Percentiles rank a stretch among this genome's conserved stretches.
phyloP scores from a whole-genome alignment of 176 grass and related monocot species.

The Carex scoparia region DNA sequence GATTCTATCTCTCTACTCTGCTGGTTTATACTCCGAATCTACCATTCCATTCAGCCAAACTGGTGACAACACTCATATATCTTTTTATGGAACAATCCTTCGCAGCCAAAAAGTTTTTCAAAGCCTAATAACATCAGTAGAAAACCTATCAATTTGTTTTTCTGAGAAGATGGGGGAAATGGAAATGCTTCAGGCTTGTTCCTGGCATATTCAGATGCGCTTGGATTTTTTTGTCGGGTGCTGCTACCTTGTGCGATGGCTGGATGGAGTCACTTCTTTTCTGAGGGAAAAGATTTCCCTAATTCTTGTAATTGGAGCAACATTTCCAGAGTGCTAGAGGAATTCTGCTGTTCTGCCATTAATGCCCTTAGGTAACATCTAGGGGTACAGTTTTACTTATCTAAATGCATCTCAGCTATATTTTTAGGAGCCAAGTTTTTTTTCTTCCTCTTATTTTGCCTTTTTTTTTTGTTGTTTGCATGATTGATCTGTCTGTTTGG shows the following conservation, averaged over 20 bases:
- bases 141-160: constrained; percentile 31
- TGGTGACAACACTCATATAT: constrained; percentile 8
- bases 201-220: constrained; percentile 55
- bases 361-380: constrained; percentile 42
- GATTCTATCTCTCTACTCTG: constrained; percentile 57
- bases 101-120: constrained; percentile 27
- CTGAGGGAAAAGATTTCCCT: constrained; percentile 31
- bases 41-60: constrained; percentile 32
- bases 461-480: background rate
- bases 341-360: constrained; percentile 48
- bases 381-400: constrained; percentile 10
- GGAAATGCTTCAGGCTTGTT: constrained; percentile 35
- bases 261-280: constrained; percentile 45
- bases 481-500: constrained; percentile 21
- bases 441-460: background rate
- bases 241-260: constrained; percentile 36
- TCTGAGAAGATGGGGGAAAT: background rate
- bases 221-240: constrained; percentile 62
- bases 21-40: constrained; percentile 39
- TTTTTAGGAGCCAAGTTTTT: background rate
- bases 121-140: constrained; percentile 32
- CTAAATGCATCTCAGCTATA: background rate
- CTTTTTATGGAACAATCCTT: constrained; percentile 22
- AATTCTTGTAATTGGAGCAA: constrained; percentile 32
- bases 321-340: constrained; percentile 38